These are phyloP conservation scores for Chlamydomonas sp. DNA, from an alignment of 139 green algal genomes.

Conservation along the genomic window DNA sequence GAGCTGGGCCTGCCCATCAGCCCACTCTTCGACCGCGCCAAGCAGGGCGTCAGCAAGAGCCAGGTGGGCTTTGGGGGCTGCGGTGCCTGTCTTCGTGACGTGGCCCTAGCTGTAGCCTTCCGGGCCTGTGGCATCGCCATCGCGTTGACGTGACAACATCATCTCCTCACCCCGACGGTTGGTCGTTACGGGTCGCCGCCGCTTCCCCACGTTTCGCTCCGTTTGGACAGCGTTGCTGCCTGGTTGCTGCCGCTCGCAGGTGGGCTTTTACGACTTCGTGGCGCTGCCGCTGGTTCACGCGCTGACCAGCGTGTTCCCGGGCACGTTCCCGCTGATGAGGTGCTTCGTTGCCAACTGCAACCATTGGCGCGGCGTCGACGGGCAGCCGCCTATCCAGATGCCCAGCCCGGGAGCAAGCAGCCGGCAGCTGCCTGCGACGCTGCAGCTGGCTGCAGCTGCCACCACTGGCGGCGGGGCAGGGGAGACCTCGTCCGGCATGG, in stretches of 20 bases:
- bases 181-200: background rate
- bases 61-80: constrained; percentile 35
- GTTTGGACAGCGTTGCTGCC: background rate
- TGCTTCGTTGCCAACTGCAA: constrained; percentile 19
- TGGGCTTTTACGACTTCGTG: constrained; percentile 40
- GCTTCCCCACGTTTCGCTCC: background rate
- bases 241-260: background rate
- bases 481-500: no score
- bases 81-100: background rate
- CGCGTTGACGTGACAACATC: background rate
- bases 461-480: no score
- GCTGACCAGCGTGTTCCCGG: constrained; percentile 22
- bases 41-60: constrained; percentile 43
- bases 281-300: constrained; percentile 24
- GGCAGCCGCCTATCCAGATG: constrained; percentile 9
- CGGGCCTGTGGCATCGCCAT: background rate
- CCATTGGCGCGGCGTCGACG: constrained; percentile 28
- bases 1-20: constrained; percentile 47
- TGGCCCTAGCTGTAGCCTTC: background rate
- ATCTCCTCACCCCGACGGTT: background rate
- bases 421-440: no score
- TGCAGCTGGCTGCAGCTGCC: no score
- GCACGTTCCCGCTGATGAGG: constrained; percentile 8
- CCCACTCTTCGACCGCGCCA: constrained; percentile 50
- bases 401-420: background rate